These are phyloP conservation scores for Acer yangbiense DNA, from an alignment of 345 rosid species.

Conservation along the genomic window DNA sequence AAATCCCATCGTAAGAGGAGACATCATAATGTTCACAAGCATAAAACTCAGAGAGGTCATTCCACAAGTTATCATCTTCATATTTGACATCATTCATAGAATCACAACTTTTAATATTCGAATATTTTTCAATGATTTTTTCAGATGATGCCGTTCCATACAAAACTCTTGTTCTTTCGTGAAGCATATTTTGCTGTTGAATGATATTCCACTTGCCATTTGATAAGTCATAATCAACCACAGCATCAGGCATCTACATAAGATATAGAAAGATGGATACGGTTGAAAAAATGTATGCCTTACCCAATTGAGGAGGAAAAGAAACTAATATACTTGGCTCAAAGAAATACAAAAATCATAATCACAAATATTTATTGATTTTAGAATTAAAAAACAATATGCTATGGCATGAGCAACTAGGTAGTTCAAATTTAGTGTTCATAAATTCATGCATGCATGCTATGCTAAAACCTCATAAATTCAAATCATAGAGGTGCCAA, in stretches of 20 bases:
- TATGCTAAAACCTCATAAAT: slow-evolving; percentile 19
- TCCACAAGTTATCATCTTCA: slow-evolving; percentile 76
- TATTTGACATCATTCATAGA: slow-evolving; percentile 43
- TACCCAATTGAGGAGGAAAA: neutral
- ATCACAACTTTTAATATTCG: slow-evolving; percentile 32
- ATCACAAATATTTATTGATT: neutral
- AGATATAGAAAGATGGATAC: slow-evolving; percentile 4
- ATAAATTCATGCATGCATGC: slow-evolving; percentile 14
- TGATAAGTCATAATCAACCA: slow-evolving; percentile 86
- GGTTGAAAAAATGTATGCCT: slow-evolving; percentile 8
- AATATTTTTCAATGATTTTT: slow-evolving; percentile 37
- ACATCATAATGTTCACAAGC: slow-evolving; percentile 71
- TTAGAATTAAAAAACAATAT: neutral
- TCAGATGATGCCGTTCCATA: slow-evolving; percentile 69
- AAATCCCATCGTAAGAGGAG: slow-evolving; percentile 69
- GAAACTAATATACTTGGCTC: slow-evolving; percentile 2
- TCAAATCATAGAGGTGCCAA: neutral
- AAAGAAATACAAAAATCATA: slow-evolving; percentile 2
- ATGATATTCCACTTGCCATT: slow-evolving; percentile 84
- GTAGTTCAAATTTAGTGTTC: neutral
- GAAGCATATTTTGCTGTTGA: slow-evolving; percentile 95
- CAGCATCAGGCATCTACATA: slow-evolving; percentile 90
- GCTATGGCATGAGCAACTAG: neutral
- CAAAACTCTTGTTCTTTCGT: slow-evolving; percentile 82
- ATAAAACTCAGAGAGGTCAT: slow-evolving; percentile 89